Conservation (phyloP, 1,284 basidiomycete species). For the Cystobasidium pallidum region DNA sequence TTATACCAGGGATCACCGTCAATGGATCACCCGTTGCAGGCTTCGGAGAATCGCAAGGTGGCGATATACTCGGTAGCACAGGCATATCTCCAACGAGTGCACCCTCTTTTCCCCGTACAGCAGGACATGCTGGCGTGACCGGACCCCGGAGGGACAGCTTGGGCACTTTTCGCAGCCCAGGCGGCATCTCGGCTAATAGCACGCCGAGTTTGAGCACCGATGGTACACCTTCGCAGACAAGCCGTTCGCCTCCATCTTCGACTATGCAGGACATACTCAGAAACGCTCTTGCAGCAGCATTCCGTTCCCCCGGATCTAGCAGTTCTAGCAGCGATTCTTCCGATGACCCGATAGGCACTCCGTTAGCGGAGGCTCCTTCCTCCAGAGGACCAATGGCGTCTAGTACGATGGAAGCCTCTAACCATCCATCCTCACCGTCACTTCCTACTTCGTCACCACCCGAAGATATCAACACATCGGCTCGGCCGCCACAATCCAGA, state of each 20-base stretch:
- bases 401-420: neutral
- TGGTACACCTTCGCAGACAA: neutral
- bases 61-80: neutral
- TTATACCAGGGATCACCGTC: constrained; percentile 66
- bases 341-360: neutral
- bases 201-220: neutral
- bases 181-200: neutral
- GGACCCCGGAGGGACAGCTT: constrained; percentile 12
- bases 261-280: constrained; percentile 26
- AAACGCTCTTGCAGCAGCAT: constrained; percentile 28
- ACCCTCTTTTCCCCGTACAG: neutral
- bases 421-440: constrained; percentile 15
- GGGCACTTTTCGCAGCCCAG: constrained; percentile 8
- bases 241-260: neutral
- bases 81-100: neutral
- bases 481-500: constrained; percentile 44
- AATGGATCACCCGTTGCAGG: constrained; percentile 79
- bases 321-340: neutral
- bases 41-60: constrained; percentile 57
- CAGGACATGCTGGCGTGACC: neutral
- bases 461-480: constrained; percentile 44
- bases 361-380: neutral
- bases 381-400: neutral
- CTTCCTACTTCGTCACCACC: constrained; percentile 48
- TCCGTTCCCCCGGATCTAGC: constrained; percentile 1